phyloP scores from a whole-genome alignment of 306 rosid species.

The Cucurbita maxima region DNA sequence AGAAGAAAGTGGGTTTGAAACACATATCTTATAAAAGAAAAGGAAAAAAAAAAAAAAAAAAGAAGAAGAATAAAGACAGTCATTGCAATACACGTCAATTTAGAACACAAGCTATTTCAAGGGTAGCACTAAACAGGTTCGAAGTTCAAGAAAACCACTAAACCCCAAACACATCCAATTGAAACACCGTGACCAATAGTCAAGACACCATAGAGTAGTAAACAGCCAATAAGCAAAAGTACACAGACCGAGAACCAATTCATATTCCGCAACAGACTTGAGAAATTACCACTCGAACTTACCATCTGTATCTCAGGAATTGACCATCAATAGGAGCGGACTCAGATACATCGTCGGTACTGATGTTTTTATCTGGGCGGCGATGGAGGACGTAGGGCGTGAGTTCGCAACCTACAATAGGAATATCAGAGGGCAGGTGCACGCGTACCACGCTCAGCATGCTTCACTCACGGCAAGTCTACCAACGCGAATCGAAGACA shows the following conservation, averaged over 20 bases:
- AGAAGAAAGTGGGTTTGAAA: neutral
- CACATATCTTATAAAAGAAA: neutral
- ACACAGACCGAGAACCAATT: neutral
- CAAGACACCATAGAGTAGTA: neutral
- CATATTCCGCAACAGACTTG: neutral
- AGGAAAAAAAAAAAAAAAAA: neutral
- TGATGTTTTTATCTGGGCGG: conserved; percentile 36
- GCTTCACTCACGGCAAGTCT: conserved; percentile 42
- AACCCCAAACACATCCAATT: neutral
- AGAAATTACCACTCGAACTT: conserved; percentile 8
- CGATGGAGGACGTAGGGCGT: conserved; percentile 85
- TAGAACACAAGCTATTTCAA: neutral
- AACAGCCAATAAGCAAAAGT: neutral
- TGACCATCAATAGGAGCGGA: conserved; percentile 62
- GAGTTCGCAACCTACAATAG: conserved; percentile 97
- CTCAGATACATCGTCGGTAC: conserved; percentile 73
- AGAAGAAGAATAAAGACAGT: neutral
- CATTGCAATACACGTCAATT: neutral
- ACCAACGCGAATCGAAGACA: conserved; percentile 23
- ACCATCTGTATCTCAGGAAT: conserved; percentile 89
- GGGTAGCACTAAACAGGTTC: neutral
- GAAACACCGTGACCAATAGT: neutral
- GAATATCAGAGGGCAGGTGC: conserved; percentile 94
- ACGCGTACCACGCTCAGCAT: conserved; percentile 94
- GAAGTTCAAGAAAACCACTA: neutral